Base-by-base conservation (phyloP, 768 basidiomycete genomes). In the Tylopilus sp. region DNA sequence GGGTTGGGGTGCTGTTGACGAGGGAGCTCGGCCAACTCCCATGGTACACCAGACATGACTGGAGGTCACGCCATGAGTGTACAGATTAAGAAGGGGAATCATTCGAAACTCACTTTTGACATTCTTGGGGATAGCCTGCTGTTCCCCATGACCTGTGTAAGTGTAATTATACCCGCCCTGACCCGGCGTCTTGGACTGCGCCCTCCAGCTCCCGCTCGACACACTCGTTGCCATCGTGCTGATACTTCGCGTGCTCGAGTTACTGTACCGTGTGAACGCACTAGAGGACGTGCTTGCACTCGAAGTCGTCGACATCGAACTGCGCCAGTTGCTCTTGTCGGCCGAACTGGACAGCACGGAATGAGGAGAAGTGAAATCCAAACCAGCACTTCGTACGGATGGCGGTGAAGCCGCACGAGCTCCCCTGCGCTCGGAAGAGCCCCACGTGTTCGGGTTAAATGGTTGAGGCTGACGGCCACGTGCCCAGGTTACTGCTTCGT, bases 201-300 rank as follows among this genome's bases (percentile, higher is more conserved):
- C 79, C 61, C 86, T 81, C 86, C 88, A 89, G 67, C 86, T 88
- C 43, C 77, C 72, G 21, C 81, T 79, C 28, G 87, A 88, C 6
- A 88, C 80, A 57, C 87, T 88, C 15, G 91, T 93, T 40, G 89
- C 90, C 50, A 80, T 80, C 5, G 91, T 91, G 20, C 86, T 86
- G 38, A 91, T 75, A 57, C 88, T 90, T 49, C 86, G 76, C 50
- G 76, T 61, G 65, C 87, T 86, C 38, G 80, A 79, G 51, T 73
- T 80, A 41, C 88, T 91, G 72, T 86, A 90, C 52, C 85, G 74
- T 21, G 90, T 91, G 61, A 91, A 91, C 30, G 83, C 82, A 20
- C 80, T 83, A 21, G 82, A 78, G 9, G 83, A 85, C 13, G 85
- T 81, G 56, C 79, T 80, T 11, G 85, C 83, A 62, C 83, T 87